Base-by-base conservation (phyloP, 2,329 filamentous ascomycete species). In the Cercospora sp. region DNA sequence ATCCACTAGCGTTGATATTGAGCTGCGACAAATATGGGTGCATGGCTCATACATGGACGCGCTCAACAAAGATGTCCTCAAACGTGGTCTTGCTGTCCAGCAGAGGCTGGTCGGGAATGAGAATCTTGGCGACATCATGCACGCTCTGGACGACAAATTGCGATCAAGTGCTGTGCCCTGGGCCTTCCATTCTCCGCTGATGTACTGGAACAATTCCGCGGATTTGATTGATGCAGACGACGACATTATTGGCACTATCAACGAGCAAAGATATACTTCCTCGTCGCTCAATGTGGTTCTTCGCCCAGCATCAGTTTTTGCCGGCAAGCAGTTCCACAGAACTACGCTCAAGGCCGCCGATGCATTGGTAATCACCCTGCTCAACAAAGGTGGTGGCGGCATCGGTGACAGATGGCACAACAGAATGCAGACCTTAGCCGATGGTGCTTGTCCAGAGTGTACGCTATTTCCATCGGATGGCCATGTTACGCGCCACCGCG, bases 21-120 rank as follows among this genome's bases (percentile, higher is more conserved):
- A 91, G 66, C 91, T 94, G 87, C 90, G 91, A 72, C 91, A 91
- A 66, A 86, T 92, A 66, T 94, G 91, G 91, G 85, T 94, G 16
- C 91, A 94, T 75, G 91, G 90, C 70, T 90, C 87, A 77, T 93
- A 93, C 76, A 94, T 94, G 89, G 85, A 89, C 74, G 91, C 91
- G 10, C 83, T 94, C 40, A 84, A 91, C 61, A 84, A 84, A 62
- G 82, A 88, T 6, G 85, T 94, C 10, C 82, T 94, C 55, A 81
- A 86, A 34, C 85, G 87, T 53, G 90, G 90, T 8, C 81, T 94
- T 58, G 84, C 88, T 70, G 84, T 94, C 61, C 91, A 94, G 77
- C 84, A 92, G 75, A 84, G 85, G 66, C 82, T 94, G 2, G 83
- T 94, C 12, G 90, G 89, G 24, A 73, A 81, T 34, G 73, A 76